Conservation (phyloP, 1,139 yeast species). For the Arxiozyma telluris region DNA sequence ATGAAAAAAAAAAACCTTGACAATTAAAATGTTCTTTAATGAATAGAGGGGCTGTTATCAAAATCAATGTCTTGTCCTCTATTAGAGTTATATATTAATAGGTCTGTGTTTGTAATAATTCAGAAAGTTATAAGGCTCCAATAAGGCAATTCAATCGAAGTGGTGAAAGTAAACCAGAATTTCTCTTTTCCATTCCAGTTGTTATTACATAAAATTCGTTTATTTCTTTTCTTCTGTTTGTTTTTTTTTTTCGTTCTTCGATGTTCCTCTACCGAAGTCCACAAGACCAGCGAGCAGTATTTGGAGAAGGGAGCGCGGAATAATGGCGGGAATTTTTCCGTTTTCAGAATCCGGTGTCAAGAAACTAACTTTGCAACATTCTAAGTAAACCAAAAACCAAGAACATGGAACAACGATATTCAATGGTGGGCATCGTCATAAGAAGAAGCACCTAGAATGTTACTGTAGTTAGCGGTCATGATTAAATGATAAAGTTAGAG, state of each 20-base stretch:
- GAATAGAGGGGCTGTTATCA: not conserved
- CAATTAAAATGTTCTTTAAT: not conserved
- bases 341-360: not conserved
- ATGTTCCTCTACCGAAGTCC: not conserved
- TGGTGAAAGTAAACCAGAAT: not conserved
- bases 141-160: too few species aligned
- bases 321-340: not conserved
- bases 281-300: too few species aligned
- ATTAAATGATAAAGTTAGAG: too few species aligned
- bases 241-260: not conserved
- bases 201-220: not conserved
- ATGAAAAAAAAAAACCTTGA: not conserved
- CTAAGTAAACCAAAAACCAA: too few species aligned
- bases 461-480: too few species aligned
- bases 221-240: too few species aligned
- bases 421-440: too few species aligned
- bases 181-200: not conserved
- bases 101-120: not conserved
- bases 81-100: too few species aligned
- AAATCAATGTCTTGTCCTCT: not conserved
- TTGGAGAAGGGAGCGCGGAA: not conserved
- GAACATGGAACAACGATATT: too few species aligned
- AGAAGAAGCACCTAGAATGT: too few species aligned
- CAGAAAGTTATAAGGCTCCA: not conserved
- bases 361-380: too few species aligned